Base-by-base conservation (phyloP, 179 eudicot species). In the Silene noctiflora region DNA sequence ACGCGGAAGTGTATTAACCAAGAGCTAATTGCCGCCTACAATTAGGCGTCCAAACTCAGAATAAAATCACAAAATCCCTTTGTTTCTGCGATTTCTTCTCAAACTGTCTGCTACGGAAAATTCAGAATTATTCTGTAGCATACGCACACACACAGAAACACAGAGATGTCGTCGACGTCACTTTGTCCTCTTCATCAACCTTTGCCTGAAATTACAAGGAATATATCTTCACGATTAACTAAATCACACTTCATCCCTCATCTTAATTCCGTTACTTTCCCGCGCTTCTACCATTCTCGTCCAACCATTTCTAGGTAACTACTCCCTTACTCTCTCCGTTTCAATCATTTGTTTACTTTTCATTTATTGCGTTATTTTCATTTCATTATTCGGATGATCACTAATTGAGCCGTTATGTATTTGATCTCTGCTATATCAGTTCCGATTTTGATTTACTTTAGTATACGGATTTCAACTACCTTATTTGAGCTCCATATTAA, bases 161-260 rank as follows among this genome's bases (percentile, higher is more conserved):
- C 10, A 59, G 69, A 66, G 69, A 79, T 65, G 87, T 87, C 20
- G 89, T 84, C 88, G 71, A 69, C 82, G 21, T 24, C 77, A 75
- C 75, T 89, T 69, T 68, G 84, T 77, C 82, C 80, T 67, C 77
- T 69, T 60, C 74, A 24, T 60, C 73, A 74, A 67, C 19, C 86
- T 1, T 48, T 76, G 1, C 72, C 27, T 60, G 68, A 73, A 21
- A 60, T 76, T 35, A 71, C 80, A 2, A 46, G 65, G 25, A 69
- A 81, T 22, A 58, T 84, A 46, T 58, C 80, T n/a, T 80, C 81
- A 11, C 33, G 67, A 13, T 6, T 4, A 17, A 3, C 31, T 4
- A 78, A 71, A 12, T 56, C 60, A 17, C 20, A 63, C 9, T 77
- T 76, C 4, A 20, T 19, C 61, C 7, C 13, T 60, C 71, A 42